phyloP scores from a whole-genome alignment of 352 stramenopile species.

The Globisporangium sylvaticum region DNA sequence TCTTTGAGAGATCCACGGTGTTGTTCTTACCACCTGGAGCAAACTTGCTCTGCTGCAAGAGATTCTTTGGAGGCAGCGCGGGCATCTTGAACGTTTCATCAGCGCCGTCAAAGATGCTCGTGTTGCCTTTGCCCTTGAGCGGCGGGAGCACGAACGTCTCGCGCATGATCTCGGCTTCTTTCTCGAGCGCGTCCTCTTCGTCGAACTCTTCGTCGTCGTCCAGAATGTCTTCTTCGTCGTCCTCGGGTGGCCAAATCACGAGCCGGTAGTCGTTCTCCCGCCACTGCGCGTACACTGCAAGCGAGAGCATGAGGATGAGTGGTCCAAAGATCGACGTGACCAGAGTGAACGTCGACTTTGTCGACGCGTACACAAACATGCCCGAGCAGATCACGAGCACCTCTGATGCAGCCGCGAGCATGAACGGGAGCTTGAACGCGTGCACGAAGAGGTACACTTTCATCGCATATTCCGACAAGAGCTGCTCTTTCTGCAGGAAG shows the following conservation, averaged over 20 bases:
- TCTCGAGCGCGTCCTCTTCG: constrained; percentile 62
- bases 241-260: constrained; percentile 76
- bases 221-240: constrained; percentile 75
- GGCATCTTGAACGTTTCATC: constrained; percentile 84
- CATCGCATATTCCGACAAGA: constrained; percentile 71
- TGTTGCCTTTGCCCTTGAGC: constrained; percentile 56
- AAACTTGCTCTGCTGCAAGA: constrained; percentile 19
- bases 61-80: constrained; percentile 50
- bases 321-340: constrained; percentile 72
- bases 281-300: constrained; percentile 77
- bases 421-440: constrained; percentile 66
- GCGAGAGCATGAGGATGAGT: constrained; percentile 71
- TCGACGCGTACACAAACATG: constrained; percentile 78
- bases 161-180: constrained; percentile 68
- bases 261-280: constrained; percentile 80
- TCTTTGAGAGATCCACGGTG: background rate
- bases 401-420: constrained; percentile 72
- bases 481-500: constrained; percentile 74
- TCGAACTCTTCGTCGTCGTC: constrained; percentile 77
- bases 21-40: constrained; percentile 7
- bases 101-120: constrained; percentile 46
- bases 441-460: constrained; percentile 71
- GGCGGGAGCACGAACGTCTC: constrained; percentile 78
- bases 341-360: constrained; percentile 72
- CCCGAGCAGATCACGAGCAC: constrained; percentile 80